Conservation (phyloP, 371 early-diverging fungal species). For the Haplosporangium sp. region DNA sequence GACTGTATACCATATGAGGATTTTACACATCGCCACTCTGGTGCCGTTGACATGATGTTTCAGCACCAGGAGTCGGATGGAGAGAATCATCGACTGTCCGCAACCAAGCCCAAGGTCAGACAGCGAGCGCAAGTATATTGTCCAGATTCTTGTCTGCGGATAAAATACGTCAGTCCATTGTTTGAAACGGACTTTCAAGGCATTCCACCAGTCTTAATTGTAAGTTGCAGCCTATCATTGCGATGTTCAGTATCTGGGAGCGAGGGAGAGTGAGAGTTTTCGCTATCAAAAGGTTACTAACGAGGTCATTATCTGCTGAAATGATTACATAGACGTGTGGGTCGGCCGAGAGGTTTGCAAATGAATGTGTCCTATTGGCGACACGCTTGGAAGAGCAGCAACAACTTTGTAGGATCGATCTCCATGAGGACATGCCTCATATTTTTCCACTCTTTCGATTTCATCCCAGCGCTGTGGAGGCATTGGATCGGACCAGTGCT, state of each 20-base stretch:
- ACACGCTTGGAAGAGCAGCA: conserved; percentile 38
- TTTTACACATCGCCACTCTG: conserved; percentile 31
- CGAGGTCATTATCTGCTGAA: not conserved
- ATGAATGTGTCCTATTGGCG: conserved; percentile 41
- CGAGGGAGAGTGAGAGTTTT: too few species aligned
- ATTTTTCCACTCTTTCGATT: conserved; percentile 44
- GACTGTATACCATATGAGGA: conserved; percentile 44
- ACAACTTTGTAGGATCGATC: conserved; percentile 37
- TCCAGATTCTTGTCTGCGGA: conserved; percentile 36
- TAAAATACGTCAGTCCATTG: conserved; percentile 46
- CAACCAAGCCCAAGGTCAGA: not conserved
- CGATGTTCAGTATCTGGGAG: not conserved
- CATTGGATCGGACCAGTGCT: conserved; percentile 32
- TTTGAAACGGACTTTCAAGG: conserved; percentile 37
- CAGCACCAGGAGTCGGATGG: not conserved
- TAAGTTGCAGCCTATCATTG: conserved; percentile 11
- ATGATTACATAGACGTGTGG: conserved; percentile 25
- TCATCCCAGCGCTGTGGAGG: conserved; percentile 23
- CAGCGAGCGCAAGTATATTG: conserved; percentile 47
- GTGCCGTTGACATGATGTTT: conserved; percentile 38
- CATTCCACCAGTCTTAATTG: conserved; percentile 41
- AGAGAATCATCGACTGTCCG: not conserved
- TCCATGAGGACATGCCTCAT: conserved; percentile 49
- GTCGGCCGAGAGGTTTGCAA: conserved; percentile 42
- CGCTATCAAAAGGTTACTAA: too few species aligned